Evolutionary conservation across 73 alveolate species (phyloP), one percentile per base, ranked within the genome.

Genomic region (Stentor coeruleus): DNA sequence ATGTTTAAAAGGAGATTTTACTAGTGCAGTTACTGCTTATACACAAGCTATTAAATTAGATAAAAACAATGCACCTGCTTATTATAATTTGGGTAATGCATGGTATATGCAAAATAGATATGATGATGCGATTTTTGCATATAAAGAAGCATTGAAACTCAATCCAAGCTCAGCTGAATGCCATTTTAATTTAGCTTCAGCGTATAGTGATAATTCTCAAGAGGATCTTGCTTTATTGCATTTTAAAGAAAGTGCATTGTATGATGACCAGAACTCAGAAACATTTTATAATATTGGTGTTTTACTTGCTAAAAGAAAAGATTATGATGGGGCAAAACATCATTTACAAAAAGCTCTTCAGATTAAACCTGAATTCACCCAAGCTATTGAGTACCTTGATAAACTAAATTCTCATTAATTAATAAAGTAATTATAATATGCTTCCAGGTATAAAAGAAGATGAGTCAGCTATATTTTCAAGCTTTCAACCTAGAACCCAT

Each of bases 131-230:
- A 87, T 93, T 73, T 58, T 76, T 28, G 77, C 86, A 41, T 93
- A 91, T 77, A 87, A 84, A 58, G 74, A 93, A 33, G 98, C 98
- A 3, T 49, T 93, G 57, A 59, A 91, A 58, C 87, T 93, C 33
- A 89, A 93, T 66, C 98, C 98, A 15, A 92, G 89, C 82, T 81
- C 89, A 74, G 95, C 91, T 60, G 98, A 93, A 49, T 91, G 98
- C 87, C 93, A 92, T 73, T 90, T 77, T 81, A 91, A 93, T 59
- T 86, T 93, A 30, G 98, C 97, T 35, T 73, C 93, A 57, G 93
- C 95, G 26, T 93, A 93, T 81, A 83, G 85, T 33, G 98, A 92
- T 49, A 86, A 80, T 74, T 92, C 91, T n/a, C 91, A 93, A 28
- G 83, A 36, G 26, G 86, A 86, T 3, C 76, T 82, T 42, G 96